Base-by-base conservation (phyloP, 768 basidiomycete species). In the Botryobasidium botryosum region DNA sequence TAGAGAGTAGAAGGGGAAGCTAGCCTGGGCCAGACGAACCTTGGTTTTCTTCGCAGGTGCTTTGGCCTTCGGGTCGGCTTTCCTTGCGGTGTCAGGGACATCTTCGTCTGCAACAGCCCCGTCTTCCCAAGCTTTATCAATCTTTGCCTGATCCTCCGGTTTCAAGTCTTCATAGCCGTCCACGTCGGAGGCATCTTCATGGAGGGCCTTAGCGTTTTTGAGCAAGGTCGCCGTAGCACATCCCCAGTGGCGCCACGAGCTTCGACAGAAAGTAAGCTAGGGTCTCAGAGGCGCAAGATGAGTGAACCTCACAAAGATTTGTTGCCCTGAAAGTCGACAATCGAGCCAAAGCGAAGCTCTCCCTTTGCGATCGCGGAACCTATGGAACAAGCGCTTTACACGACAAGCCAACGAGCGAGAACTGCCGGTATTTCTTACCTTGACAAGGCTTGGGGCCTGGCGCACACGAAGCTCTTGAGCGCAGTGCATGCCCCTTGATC, bases 241-340 rank as follows among this genome's bases (percentile, higher is more conserved):
- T 17, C 87, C 87, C 86, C 86, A 92, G 56, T 92, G 88, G 50
- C 85, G 75, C 84, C 84, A 92, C 27, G 68, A 59, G 56, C 82
- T 85, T 38, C 23, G 41, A n/a, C 27, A 38, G 32, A 51, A 2
- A 21, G 31, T 17, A n/a, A 5, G 10, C 28, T 20, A 29, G 32
- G 31, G 31, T 33, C 31, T 8, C 10, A 17, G 31, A 42, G 8
- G 24, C 12, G 37, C 12, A 21, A 39, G 20, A 10, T 24, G 37
- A 39, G 8, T 10, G 13, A 39, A 33, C 10, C 66, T 52, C 58
- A 83, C 83, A 80, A 82, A 53, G 58, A 68, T 6, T 72, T 71
- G 53, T 74, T 68, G 47, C 82, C 87, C 51, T 62, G 65, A 58
- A 87, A 65, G 41, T 87, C 84, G 35, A 86, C 76, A 36, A 84